Conservation (phyloP, 352 stramenopile genomes). For the Stephanocyclus meneghinianus region DNA sequence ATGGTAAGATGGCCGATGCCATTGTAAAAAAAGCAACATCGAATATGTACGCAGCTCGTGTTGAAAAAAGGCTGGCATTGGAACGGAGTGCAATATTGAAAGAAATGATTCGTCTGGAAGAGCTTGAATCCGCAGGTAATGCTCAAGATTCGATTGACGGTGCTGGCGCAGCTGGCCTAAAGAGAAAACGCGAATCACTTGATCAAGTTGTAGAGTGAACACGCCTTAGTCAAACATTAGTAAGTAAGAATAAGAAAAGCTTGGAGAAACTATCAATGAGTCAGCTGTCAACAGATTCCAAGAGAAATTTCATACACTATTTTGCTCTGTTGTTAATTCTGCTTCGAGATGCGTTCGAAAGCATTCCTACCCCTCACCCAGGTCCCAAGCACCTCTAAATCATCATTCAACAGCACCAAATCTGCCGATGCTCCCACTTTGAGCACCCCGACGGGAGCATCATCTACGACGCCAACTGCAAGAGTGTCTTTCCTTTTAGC, state of each 20-base stretch:
- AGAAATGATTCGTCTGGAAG: slow-evolving; percentile 52
- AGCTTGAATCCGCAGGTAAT: slow-evolving; percentile 7
- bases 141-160: background rate
- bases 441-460: slow-evolving; percentile 81
- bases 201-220: background rate
- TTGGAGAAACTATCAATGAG: background rate
- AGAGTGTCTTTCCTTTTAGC: slow-evolving; percentile 2
- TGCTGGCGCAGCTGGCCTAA: background rate
- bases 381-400: slow-evolving; percentile 82
- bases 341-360: slow-evolving; percentile 8
- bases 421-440: slow-evolving; percentile 84
- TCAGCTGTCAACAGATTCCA: background rate
- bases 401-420: slow-evolving; percentile 85
- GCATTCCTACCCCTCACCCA: slow-evolving; percentile 81
- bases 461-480: background rate
- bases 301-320: background rate
- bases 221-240: background rate
- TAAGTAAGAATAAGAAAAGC: background rate
- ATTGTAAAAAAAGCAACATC: slow-evolving; percentile 36
- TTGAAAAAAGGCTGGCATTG: slow-evolving; percentile 38
- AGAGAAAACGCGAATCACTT: slow-evolving; percentile 12
- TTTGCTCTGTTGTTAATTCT: background rate
- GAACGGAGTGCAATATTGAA: slow-evolving; percentile 47
- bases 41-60: slow-evolving; percentile 50
- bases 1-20: slow-evolving; percentile 3